Conservation (phyloP, 345 rosid genomes). For the Camelina hispida region DNA sequence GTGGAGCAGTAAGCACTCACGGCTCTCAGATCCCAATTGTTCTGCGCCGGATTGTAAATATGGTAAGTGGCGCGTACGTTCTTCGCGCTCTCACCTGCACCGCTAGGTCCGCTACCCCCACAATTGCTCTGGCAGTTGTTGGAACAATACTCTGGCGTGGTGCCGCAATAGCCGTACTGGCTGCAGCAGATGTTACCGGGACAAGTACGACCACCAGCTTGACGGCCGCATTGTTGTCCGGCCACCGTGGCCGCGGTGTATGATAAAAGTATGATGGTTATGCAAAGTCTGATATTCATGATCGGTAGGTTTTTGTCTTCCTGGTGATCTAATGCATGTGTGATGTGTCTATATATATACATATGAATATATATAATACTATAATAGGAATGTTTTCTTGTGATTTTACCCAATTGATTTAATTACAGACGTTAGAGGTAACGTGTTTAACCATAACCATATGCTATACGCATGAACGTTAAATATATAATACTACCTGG, state of each 20-base stretch:
- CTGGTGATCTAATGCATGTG: background rate
- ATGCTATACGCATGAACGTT: background rate
- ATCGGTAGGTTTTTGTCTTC: conserved; percentile 14
- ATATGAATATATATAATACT: background rate
- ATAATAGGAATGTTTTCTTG: conserved; percentile 12
- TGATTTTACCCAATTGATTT: background rate
- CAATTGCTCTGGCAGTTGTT: conserved; percentile 51
- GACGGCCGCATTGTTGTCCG: conserved; percentile 48
- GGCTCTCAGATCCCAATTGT: conserved; percentile 54
- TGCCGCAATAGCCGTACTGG: conserved; percentile 49
- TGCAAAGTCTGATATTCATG: conserved; percentile 36
- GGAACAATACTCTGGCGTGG: conserved; percentile 48
- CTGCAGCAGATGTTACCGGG: conserved; percentile 47
- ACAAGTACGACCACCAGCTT: conserved; percentile 47
- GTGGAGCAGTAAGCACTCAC: conserved; percentile 67
- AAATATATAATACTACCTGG: background rate
- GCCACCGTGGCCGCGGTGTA: conserved; percentile 27
- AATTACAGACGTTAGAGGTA: background rate
- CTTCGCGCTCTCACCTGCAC: conserved; percentile 47
- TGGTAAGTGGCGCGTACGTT: conserved; percentile 69
- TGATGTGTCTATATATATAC: background rate
- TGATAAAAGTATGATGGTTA: conserved; percentile 24
- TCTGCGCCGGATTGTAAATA: conserved; percentile 51
- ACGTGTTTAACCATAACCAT: conserved; percentile 14
- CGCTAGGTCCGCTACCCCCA: conserved; percentile 41